Evolutionary conservation across 2,329 filamentous ascomycete species (phyloP).

Genomic region (Byssothecium circinans): DNA sequence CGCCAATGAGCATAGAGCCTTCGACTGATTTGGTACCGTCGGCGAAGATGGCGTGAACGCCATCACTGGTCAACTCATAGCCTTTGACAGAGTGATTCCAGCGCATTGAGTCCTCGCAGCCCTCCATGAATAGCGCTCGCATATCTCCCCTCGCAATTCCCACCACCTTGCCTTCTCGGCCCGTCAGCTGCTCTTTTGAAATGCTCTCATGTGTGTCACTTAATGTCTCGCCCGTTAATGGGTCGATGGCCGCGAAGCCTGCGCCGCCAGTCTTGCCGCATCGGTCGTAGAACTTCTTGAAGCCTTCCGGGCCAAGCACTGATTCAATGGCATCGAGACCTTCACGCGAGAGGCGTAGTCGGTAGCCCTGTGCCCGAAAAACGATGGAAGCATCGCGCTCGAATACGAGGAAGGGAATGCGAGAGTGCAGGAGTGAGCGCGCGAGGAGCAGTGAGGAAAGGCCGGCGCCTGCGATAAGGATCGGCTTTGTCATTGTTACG

Average conservation of each 20-base stretch:
- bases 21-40: conserved; percentile 63
- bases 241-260: conserved; percentile 56
- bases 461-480: conserved; percentile 43
- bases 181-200: conserved; percentile 44
- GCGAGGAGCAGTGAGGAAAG: conserved; percentile 37
- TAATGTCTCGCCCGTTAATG: conserved; percentile 54
- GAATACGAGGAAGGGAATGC: conserved; percentile 39
- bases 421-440: conserved; percentile 28
- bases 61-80: conserved; percentile 59
- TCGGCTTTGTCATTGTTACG: conserved; percentile 41
- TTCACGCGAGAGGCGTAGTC: conserved; percentile 59
- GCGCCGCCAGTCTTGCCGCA: conserved; percentile 63
- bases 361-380: conserved; percentile 65
- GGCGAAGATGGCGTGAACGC: conserved; percentile 61
- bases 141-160: conserved; percentile 66
- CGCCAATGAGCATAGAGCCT: conserved; percentile 62
- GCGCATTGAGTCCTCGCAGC: conserved; percentile 57
- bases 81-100: conserved; percentile 61
- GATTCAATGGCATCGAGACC: conserved; percentile 64
- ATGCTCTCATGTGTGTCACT: conserved; percentile 19
- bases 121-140: conserved; percentile 60
- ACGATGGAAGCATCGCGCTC: conserved; percentile 51
- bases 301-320: conserved; percentile 54
- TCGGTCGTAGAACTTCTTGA: conserved; percentile 59
- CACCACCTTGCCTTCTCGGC: conserved; percentile 61